Base-by-base conservation (phyloP, 164 flowering plant genomes). In the Stephania japonica region DNA sequence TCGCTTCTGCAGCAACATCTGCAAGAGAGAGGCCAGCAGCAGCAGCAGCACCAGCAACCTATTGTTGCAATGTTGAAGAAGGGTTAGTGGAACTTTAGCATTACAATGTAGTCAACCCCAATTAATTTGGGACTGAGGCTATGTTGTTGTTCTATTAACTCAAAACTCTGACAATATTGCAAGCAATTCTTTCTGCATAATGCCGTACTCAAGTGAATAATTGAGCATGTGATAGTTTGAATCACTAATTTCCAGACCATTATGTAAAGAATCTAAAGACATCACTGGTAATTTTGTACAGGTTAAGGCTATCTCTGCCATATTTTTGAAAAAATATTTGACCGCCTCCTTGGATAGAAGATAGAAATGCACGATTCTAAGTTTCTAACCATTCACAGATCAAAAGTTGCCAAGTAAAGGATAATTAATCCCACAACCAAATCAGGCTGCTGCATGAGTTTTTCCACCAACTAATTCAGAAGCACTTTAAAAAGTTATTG, bases 11-110 rank as follows among this genome's bases (percentile, higher is more conserved):
- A 65, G 98, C 85, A 75, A 92, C 98, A 68, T 86, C 93, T 72
- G 79, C 82, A 82, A 95, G 97, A 73, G 93, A 84, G 77, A 89
- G 91, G 12, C 96, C 97, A 78, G 90, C 90, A 77, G 91, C 87
- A 69, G 98, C 98, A 42, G 96, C 94, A 70, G 94, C 99, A 71
- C 99, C 99, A 70, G 97, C 98, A 79, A 95, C 84, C 97, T 91
- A 65, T 24, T 43, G n/a, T 64, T 26, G 42, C 18, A 73, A 65
- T 64, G 42, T 7, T 14, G 4, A 56, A 19, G 7, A 56, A 56
- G 21, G 63, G 3, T 56, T 19, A 16, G 63, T 56, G 5, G n/a
- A 56, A 56, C n/a, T 56, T 56, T 56, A 56, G 23, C 23, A 12
- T 7, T 53, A 16, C 61, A 53, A 53, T 10, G 63, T 18, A 56